Evolutionary conservation across 306 rosid species (phyloP), one percentile per base, ranked within the genome.

Genomic region (Vicia villosa): DNA sequence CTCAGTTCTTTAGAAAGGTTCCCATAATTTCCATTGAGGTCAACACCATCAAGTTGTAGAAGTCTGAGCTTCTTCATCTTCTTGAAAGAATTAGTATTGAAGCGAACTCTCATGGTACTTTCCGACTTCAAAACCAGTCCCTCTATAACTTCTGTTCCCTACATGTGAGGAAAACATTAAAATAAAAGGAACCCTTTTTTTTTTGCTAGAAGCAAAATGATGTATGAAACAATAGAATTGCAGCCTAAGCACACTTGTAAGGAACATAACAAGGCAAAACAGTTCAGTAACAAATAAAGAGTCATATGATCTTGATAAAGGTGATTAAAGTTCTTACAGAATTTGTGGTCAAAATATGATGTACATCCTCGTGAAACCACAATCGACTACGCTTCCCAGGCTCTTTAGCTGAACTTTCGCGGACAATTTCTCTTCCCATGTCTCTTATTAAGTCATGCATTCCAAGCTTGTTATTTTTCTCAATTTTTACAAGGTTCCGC

Each of bases 11-110:
- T 14, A 5, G 82, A 63, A 68, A 88, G 22, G 60, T 72, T 10
- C 14, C 28, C 49, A 64, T 22, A 79, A 19, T 66, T 74, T 50
- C 85, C 84, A 2, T 0, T 28, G 13, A 83, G 60, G 3, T 72
- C 12, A 0, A 80, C 86, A 19, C 1, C 0, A n/a, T 43, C 24
- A 2, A 88, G 84, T 46, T 72, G 75, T 9, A 88, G 56, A 24
- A 86, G 55, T 66, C 78, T 82, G 11, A 88, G 46, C 4, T 13
- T 68, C 3, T 67, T 26, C 87, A 86, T 88, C n/a, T 42, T 6
- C 42, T 19, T 12, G 46, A 88, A 82, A 59, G 83, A 73, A 11
- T 64, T 0, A 2, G 89, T 13, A 0, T 10, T 26, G n/a, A 86
- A 51, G 17, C 43, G 4, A 11, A 10, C 9, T 62, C 67, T 24